These are phyloP conservation scores for Pseudozyma tsukubaensis DNA, from an alignment of 1,284 basidiomycete genomes.

Conservation along the genomic window DNA sequence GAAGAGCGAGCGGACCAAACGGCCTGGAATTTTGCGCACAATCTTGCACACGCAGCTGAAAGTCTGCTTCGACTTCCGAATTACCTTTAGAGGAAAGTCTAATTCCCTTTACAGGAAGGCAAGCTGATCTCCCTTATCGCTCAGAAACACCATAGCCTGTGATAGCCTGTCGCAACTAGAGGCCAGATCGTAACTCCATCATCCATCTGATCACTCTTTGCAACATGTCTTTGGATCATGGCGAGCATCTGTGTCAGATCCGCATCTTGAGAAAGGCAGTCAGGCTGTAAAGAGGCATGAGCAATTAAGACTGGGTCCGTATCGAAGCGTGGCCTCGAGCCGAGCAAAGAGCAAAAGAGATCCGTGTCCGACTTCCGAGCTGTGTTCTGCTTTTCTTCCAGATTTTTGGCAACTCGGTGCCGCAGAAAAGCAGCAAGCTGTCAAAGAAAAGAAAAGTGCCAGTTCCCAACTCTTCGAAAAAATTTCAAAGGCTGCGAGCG, in stretches of 20 bases:
- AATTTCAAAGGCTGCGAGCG: not conserved
- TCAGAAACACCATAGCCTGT: too few species aligned
- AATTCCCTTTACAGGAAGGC: slow-evolving; percentile 55
- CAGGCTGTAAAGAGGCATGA: not conserved
- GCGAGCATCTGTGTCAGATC: too few species aligned
- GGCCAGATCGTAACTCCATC: too few species aligned
- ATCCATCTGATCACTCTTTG: too few species aligned
- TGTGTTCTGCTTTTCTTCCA: slow-evolving; percentile 2
- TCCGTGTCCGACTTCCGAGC: slow-evolving; percentile 4
- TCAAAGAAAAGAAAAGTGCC: slow-evolving; percentile 3
- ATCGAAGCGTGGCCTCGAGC: too few species aligned
- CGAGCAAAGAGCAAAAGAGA: not conserved
- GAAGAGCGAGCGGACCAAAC: slow-evolving; percentile 17
- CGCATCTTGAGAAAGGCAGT: not conserved
- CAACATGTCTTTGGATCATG: too few species aligned
- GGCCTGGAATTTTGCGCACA: slow-evolving; percentile 9
- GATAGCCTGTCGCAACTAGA: too few species aligned
- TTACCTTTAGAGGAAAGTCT: slow-evolving; percentile 45
- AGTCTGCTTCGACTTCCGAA: slow-evolving; percentile 2
- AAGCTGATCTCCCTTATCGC: slow-evolving; percentile 31
- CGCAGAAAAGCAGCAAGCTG: slow-evolving; percentile 9
- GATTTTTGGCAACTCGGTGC: slow-evolving; percentile 5
- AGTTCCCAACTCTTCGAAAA: slow-evolving; percentile 3
- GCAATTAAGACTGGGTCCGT: not conserved
- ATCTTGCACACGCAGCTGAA: slow-evolving; percentile 12